Evolutionary conservation across 2,329 filamentous ascomycete species (phyloP).

Genomic region (Botryosphaeria agaves): DNA sequence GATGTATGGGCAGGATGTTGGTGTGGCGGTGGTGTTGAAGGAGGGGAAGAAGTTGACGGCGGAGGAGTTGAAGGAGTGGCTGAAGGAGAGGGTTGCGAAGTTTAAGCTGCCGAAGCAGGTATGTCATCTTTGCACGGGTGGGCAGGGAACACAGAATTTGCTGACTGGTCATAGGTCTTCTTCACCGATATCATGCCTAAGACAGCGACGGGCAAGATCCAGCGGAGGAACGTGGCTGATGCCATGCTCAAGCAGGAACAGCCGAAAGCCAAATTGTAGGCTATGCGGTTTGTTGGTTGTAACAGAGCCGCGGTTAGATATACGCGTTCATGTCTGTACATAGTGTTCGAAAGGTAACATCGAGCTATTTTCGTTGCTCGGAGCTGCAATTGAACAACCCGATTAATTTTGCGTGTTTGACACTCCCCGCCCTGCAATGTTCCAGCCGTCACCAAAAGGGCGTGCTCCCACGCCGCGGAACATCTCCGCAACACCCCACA

Average conservation of each 20-base stretch:
- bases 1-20: conserved; percentile 69
- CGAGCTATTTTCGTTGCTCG: too few species aligned
- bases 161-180: conserved; percentile 35
- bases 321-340: too few species aligned
- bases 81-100: conserved; percentile 53
- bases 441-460: too few species aligned
- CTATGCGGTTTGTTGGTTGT: too few species aligned
- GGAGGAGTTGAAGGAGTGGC: conserved; percentile 49
- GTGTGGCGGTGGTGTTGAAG: conserved; percentile 59
- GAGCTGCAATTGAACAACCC: too few species aligned
- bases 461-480: too few species aligned
- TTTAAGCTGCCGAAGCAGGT: conserved; percentile 80
- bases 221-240: conserved; percentile 72
- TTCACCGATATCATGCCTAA: conserved; percentile 77
- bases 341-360: too few species aligned
- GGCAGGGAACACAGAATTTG: not conserved
- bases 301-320: too few species aligned
- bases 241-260: conserved; percentile 58
- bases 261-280: conserved; percentile 33
- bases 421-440: too few species aligned
- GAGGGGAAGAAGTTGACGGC: conserved; percentile 35
- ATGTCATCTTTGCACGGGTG: conserved; percentile 8
- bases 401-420: too few species aligned
- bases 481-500: too few species aligned
- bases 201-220: conserved; percentile 83